Percentiles rank a stretch among this genome's conserved stretches.
Evolutionary conservation across 345 rosid species (phyloP).

Genomic region (Crucihimalaya himalaica): DNA sequence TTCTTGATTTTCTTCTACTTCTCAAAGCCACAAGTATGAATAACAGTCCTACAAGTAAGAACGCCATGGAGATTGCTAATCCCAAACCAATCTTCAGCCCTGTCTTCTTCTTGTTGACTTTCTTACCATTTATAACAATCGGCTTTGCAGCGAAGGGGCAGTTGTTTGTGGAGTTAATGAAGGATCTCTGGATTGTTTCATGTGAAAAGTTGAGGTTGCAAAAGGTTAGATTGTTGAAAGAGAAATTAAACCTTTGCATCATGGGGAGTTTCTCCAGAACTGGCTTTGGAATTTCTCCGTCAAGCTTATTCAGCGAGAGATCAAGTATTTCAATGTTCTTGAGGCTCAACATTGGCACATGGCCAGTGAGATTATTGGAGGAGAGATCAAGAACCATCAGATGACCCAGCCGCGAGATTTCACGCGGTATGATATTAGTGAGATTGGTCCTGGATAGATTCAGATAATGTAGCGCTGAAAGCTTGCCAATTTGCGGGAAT

Average conservation of each 20-base stretch:
- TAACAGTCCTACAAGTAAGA: constrained; percentile 62
- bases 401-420: constrained; percentile 47
- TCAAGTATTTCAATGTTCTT: constrained; percentile 59
- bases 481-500: constrained; percentile 55
- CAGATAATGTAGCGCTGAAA: constrained; percentile 55
- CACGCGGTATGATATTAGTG: constrained; percentile 53
- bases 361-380: constrained; percentile 67
- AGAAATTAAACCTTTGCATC: constrained; percentile 78
- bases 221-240: constrained; percentile 79
- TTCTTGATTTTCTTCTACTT: constrained; percentile 60
- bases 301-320: constrained; percentile 75
- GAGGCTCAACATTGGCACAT: constrained; percentile 50
- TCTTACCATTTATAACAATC: constrained; percentile 45
- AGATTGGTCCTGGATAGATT: constrained; percentile 76
- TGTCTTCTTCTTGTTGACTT: constrained; percentile 43
- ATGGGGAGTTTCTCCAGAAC: constrained; percentile 52
- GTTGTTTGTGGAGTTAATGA: constrained; percentile 61
- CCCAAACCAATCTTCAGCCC: constrained; percentile 68
- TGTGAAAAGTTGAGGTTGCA: constrained; percentile 59
- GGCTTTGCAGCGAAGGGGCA: constrained; percentile 92
- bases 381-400: constrained; percentile 82
- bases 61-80: constrained; percentile 64
- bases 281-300: constrained; percentile 66
- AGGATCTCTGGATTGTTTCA: constrained; percentile 52
- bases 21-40: constrained; percentile 61